These are phyloP conservation scores for Rhododendron williamsianum DNA, from an alignment of 148 eudicot species.

Conservation along the genomic window DNA sequence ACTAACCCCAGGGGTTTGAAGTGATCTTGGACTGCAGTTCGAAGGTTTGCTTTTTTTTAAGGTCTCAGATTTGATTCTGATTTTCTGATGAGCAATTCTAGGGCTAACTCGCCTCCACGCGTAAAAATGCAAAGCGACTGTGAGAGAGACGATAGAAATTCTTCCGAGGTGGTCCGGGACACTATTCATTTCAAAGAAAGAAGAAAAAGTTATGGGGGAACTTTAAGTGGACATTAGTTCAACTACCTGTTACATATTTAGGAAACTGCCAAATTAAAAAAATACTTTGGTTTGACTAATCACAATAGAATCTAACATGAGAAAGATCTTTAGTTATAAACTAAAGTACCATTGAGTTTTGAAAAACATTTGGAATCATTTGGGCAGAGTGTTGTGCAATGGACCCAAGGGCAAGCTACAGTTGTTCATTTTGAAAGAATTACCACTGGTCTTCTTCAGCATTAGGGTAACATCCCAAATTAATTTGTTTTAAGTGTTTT, in stretches of 20 bases:
- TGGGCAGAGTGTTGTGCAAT: neutral
- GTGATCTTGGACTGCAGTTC: no score
- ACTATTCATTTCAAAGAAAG: neutral
- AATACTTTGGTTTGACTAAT: neutral
- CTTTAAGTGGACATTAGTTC: neutral
- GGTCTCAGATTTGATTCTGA: no score
- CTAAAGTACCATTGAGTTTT: slow-evolving; percentile 3
- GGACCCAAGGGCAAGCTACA: neutral
- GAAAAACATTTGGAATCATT: slow-evolving; percentile 3
- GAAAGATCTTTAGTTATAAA: neutral
- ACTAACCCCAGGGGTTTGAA: neutral
- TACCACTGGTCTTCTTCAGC: neutral
- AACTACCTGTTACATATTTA: neutral
- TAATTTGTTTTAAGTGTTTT: no score
- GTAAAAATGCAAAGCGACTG: no score
- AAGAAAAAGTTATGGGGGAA: neutral
- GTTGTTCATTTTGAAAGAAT: neutral
- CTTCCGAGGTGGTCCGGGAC: neutral
- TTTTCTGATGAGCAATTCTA: neutral
- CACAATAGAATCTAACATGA: neutral
- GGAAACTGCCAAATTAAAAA: neutral
- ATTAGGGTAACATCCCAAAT: neutral
- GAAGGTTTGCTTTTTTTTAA: no score
- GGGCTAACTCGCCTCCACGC: neutral
- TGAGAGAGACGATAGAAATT: no score